These are phyloP conservation scores for Aspergillus novofumigatus DNA, from an alignment of 2,329 filamentous ascomycete genomes.

Conservation along the genomic window DNA sequence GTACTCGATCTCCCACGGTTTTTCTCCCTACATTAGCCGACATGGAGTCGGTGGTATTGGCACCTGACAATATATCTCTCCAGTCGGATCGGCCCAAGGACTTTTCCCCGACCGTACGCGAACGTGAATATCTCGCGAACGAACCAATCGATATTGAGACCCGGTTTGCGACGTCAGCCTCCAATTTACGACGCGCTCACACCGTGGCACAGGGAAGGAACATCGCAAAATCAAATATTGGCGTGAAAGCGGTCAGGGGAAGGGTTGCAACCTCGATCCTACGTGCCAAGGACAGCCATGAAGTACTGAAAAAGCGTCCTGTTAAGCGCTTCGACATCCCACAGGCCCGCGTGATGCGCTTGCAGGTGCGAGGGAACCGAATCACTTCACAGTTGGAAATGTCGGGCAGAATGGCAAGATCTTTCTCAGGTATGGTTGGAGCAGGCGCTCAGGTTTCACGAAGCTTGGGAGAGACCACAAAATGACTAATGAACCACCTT, in stretches of 20 bases:
- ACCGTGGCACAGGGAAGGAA: slow-evolving; percentile 35
- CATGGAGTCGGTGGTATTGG: slow-evolving; percentile 10
- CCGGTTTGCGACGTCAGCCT: slow-evolving; percentile 18
- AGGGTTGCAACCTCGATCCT: slow-evolving; percentile 33
- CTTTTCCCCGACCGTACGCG: slow-evolving; percentile 6
- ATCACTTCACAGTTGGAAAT: slow-evolving; percentile 75
- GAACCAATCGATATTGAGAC: slow-evolving; percentile 10
- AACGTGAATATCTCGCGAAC: slow-evolving; percentile 14
- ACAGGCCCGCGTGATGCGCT: slow-evolving; percentile 52
- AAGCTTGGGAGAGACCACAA: slow-evolving; percentile 9
- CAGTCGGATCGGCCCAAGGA: slow-evolving; percentile 10
- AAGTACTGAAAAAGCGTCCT: slow-evolving; percentile 42
- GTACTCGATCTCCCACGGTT: not conserved
- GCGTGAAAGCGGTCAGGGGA: slow-evolving; percentile 30
- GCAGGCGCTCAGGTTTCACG: slow-evolving; percentile 11
- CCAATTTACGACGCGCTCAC: slow-evolving; percentile 33
- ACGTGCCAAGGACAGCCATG: slow-evolving; percentile 50
- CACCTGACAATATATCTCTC: slow-evolving; percentile 1
- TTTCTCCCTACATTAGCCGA: not conserved
- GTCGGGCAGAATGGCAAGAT: slow-evolving; percentile 80
- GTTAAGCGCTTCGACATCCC: slow-evolving; percentile 46
- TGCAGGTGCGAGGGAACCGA: slow-evolving; percentile 60
- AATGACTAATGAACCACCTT: slow-evolving; percentile 5
- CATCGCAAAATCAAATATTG: slow-evolving; percentile 25
- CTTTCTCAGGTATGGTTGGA: slow-evolving; percentile 63